Base-by-base conservation (phyloP, 257 asterid species). In the Gentiana macrophylla region DNA sequence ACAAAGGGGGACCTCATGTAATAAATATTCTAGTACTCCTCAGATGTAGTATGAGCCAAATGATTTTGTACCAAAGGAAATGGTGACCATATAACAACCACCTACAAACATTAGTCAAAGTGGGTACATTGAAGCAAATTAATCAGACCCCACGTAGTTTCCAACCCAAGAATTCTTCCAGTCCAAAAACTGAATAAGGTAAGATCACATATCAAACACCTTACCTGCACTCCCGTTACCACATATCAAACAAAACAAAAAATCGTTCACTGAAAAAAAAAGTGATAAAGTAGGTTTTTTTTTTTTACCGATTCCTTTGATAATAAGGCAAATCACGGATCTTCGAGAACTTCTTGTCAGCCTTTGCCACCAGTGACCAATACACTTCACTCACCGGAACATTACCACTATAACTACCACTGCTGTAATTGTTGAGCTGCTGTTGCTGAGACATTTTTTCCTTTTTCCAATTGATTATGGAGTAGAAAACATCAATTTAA, bases 271-370 rank as follows among this genome's bases (percentile, higher is more conserved):
- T 32, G 32, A 12, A 34, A 2, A 37, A 4, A 63, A 46, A 48
- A n/a, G 44, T 11, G 32, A 50, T 37, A 9, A 41, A 41, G n/a
- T 24, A 2, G 4, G 9, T 6, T 37, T 1, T 11, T 43, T n/a
- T 24, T 11, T 3, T 7, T 59, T 55, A 90, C 98, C 94, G 74
- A 66, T 84, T 83, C 57, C 95, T 90, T 65, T 87, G 94, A 67
- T 91, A 85, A 67, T 81, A 87, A 10, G 95, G 95, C 71, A 87
- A 81, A 77, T 91, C 97, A 12, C 97, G 85, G 75, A 91, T 91
- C 86, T 91, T 84, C 33, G 97, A 84, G 75, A 91, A 87, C 62
- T 91, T 91, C 82, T 85, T 91, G 73, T 91, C 97, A 62, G 97
- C 98, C 70, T 91, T 91, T 63, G 96, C 92, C 55, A 85, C 98